Percentiles rank a stretch among this genome's conserved stretches.
These are phyloP conservation scores for Dioszegia aurantiaca DNA, from an alignment of 768 basidiomycete species.

Conservation along the genomic window DNA sequence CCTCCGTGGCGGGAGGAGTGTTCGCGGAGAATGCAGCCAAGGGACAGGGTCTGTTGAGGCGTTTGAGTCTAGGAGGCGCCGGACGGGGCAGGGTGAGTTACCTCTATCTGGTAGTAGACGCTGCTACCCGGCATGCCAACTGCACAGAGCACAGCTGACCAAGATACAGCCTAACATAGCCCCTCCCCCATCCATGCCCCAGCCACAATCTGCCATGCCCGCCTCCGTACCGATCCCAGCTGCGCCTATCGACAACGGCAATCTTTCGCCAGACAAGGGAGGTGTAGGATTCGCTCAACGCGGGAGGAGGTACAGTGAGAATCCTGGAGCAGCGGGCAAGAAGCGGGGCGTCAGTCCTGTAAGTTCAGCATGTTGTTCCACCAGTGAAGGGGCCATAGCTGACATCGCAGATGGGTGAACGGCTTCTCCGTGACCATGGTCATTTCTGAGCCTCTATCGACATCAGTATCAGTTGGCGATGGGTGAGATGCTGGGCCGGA, in stretches of 20 bases:
- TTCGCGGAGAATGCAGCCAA: constrained; percentile 43
- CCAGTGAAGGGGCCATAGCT: not conserved
- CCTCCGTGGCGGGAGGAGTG: constrained; percentile 22
- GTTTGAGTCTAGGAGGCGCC: constrained; percentile 36
- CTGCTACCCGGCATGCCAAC: too few species aligned
- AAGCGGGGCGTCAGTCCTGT: constrained; percentile 48
- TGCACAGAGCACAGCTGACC: too few species aligned
- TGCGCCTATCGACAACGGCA: constrained; percentile 4
- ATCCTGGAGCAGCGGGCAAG: constrained; percentile 25
- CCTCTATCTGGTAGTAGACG: too few species aligned
- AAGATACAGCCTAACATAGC: not conserved
- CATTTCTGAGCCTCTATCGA: constrained; percentile 27
- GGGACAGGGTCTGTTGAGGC: constrained; percentile 42
- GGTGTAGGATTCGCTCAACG: not conserved
- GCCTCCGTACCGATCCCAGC: not conserved
- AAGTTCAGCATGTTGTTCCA: constrained; percentile 19
- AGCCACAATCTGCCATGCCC: not conserved
- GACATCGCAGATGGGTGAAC: constrained; percentile 41
- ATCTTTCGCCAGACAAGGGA: not conserved
- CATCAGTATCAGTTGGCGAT: too few species aligned
- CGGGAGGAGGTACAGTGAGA: constrained; percentile 11
- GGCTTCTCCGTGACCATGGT: constrained; percentile 44
- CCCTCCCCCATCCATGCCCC: not conserved
- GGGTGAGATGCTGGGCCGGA: too few species aligned
- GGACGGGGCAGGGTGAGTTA: constrained; percentile 31